Evolutionary conservation across 805 yeast species (phyloP), one percentile per base, ranked within the genome.

Genomic region (Cyberlindnera euphorbiiphila): DNA sequence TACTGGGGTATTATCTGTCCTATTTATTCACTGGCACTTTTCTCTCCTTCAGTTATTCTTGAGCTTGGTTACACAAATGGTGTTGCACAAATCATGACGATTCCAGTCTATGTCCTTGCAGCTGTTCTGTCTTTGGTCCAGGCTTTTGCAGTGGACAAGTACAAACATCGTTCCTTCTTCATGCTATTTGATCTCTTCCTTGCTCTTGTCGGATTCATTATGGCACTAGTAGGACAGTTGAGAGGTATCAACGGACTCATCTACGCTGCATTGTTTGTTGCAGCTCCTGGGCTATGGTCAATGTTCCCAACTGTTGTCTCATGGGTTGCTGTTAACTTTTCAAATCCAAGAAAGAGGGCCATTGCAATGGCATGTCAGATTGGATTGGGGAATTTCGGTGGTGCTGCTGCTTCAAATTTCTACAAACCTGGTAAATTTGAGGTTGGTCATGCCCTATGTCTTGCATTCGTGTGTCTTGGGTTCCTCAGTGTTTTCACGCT

Each of bases 331-430:
- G 62, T 60, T 46, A 64, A 64, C 38, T 48, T 64, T 29, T 45
- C 64, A 1, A 66, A 66, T 10, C 50, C 57, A 13, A 57, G 60
- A 43, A 62, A 64, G 47, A 45, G 68, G 26, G 66, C 68, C 4
- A 56, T 64, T 31, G 68, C 65, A 2, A 62, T 63, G 55, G 68
- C 65, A 10, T 51, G 61, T 27, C 69, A 64, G 29, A 64, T 64
- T 31, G 68, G 68, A 4, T 23, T 64, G 7, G 69, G 68, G 29
- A 64, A 64, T 45, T 57, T 64, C 27, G 59, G 62, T 31, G 68
- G 68, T 29, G 63, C 65, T 10, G 57, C 62, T 43, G 53, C 60
- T 11, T 52, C 64, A 25, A 62, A 62, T 37, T 56, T 62, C 42
- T 64, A 61, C 48, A 46, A 56, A 7, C 32, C 57, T 5, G 65